Evolutionary conservation across 352 stramenopile species (phyloP), one percentile per base, ranked within the genome.

Genomic region (Pseudoperonospora humuli): DNA sequence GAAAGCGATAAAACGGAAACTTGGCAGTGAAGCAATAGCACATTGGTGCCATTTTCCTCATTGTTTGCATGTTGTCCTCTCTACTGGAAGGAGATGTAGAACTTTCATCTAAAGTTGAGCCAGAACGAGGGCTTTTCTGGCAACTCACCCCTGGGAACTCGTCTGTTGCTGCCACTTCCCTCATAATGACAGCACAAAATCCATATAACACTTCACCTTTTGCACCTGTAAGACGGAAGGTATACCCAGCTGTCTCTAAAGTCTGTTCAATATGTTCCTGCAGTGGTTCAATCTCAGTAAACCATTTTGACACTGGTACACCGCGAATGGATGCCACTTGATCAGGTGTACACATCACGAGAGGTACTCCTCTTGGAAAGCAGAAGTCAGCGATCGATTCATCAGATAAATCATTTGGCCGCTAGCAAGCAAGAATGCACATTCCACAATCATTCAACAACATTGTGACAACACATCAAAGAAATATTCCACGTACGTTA

Each of bases 11-110:
- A 57, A 93, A 88, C 7, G 80, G 80, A 35, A 89, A 93, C 23
- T 93, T 93, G 68, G 77, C 87, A 7, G 78, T 93, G 39, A 93
- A 77, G 43, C 77, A 93, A 39, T 83, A 93, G 48, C 77, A 89
- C 2, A 84, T 55, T 1, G 80, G 77, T 8, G 77, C 77, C 26
- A 93, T 59, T 32, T 45, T 53, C 4, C 32, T 54, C 17, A 43
- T 58, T 48, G 48, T 63, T 9, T 28, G 36, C 5, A 40, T 36
- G 19, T 33, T 19, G 4, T 21, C 42, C 26, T n/a, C 41, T 44
- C 52, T 54, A 33, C 29, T 57, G 0, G 53, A 58, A 3, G 39
- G 24, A 5, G 50, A 48, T 17, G 23, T 41, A 13, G 41, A 35
- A 41, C 40, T 51, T 21, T 37, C 38, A 45, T 28, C 28, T 20